Evolutionary conservation across 2,329 filamentous ascomycete species (phyloP), one percentile per base, ranked within the genome.

Genomic region (Ophiocordyceps camponoti-rufipedis): DNA sequence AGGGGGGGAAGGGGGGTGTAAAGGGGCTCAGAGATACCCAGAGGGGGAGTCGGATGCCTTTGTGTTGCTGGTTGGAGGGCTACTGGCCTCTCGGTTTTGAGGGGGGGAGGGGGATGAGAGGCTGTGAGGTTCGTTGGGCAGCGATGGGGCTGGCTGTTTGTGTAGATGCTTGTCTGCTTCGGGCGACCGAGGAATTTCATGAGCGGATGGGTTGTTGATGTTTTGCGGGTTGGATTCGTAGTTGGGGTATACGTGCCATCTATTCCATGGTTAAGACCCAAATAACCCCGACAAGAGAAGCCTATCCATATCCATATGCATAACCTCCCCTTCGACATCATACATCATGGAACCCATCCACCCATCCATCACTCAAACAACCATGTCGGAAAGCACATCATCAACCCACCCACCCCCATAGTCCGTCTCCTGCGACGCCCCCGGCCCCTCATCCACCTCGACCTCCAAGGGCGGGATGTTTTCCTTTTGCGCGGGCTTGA

Each of bases 371-470:
- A 5, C 23, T 53, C 44, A 55, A 35, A 53, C 29, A n/a, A 46
- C 28, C 33, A 62, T 43, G 28, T 63, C 61, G 5, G 54, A 46
- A 1, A 55, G 59, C n/a, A 60, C 48, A 16, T 65, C 60, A 28
- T 65, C 62, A 5, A 64, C 50, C 62, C 62, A 64, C 11, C 54
- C 59, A 3, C 62, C 62, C 6, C 62, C 62, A 16, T 63, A 65
- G 23, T 62, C 60, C 1, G 61, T 55, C 51, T 65, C 62, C 46
- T 64, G 62, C 10, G 62, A 64, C 11, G 53, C 55, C 33, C 47
- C 41, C 1, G 40, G 46, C 43, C 38, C 16, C 13, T 31, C 45
- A 28, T 19, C 31, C n/a, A 11, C 16, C 38, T n/a, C n/a, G n/a
- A n/a, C n/a, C 23, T 23, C 23, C 23, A 3, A 23, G 5, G 49